These are phyloP conservation scores for Aspergillus sp. DNA, from an alignment of 2,329 filamentous ascomycete species.

Conservation along the genomic window DNA sequence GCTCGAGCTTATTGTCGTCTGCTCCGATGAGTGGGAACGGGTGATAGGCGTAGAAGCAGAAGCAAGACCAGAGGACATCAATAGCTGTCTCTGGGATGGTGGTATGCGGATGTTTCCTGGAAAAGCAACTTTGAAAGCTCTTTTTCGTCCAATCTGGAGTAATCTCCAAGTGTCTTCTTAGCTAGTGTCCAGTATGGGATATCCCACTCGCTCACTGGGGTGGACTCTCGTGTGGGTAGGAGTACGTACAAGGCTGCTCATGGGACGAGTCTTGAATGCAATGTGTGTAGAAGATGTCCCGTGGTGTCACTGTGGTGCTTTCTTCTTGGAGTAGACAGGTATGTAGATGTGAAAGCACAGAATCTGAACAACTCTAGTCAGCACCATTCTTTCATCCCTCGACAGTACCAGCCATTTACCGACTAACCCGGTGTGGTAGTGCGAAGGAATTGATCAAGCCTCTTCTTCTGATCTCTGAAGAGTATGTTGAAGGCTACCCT, in stretches of 20 bases:
- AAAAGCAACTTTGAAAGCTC: background rate
- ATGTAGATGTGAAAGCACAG: background rate
- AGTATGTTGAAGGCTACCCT: background rate
- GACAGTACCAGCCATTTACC: background rate
- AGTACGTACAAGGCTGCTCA: conserved; percentile 1
- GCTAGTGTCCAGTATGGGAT: background rate
- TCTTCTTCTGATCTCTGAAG: background rate
- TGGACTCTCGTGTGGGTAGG: background rate
- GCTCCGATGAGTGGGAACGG: background rate
- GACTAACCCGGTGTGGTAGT: conserved; percentile 2
- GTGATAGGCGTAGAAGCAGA: conserved; percentile 2
- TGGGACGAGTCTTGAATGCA: conserved; percentile 2
- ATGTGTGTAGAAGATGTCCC: background rate
- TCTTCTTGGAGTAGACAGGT: background rate
- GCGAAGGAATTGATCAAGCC: background rate
- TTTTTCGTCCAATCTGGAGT: background rate
- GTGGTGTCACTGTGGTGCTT: background rate
- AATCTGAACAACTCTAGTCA: background rate
- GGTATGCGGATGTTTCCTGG: background rate
- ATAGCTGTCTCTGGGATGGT: background rate
- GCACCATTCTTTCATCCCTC: background rate
- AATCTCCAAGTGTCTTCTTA: background rate
- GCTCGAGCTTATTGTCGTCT: background rate
- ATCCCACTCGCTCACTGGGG: background rate
- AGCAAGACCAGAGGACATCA: conserved; percentile 3